Base-by-base conservation (phyloP, 2,329 filamentous ascomycete genomes). In the Fusarium sp. region DNA sequence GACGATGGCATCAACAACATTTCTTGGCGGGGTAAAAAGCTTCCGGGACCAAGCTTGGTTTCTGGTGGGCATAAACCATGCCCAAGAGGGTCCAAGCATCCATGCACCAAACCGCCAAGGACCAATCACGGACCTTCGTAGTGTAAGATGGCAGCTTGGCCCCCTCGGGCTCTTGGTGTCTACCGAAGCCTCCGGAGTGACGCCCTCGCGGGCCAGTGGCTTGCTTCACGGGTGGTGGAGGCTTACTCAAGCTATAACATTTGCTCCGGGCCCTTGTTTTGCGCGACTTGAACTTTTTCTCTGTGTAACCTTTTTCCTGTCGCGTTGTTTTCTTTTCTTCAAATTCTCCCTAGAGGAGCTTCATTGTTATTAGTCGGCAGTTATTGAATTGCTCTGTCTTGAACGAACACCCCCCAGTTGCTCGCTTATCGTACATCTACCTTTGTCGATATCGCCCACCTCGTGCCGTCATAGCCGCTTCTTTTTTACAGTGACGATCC, bases 341-440 rank as follows among this genome's bases (percentile, higher is more conserved):
- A 53, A 49, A 60, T 42, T 46, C 51, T 61, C 65, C 50, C 54
- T 51, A 56, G 64, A 58, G 61, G 49, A 61, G 64, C 46, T 61
- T 62, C 23, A 59, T 65, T 58, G 23, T 20, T 20, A 13, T 20
- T 6, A 14, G 7, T 18, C 11, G 25, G 29, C 25, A 67, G 67
- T 68, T 68, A 67, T 73, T 74, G 16, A 38, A 36, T 73, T 75
- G 72, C 58, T 67, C 65, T 73, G 71, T 49, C 58, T 46, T 4
- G 4, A 44, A 63, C 27, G 11, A 40, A 13, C 40, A 2, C 40
- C 42, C 13, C 34, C 11, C 40, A 51, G 50, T 20, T 20, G 38
- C 25, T 70, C 68, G 68, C 70, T 72, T 73, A 68, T 73, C 69
- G 58, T 64, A 23, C 40, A 36, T 49, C 58, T 34, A 40, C 57